Base-by-base conservation (phyloP, 2,329 filamentous ascomycete species). In the Paecilomyces dactylethromorphus region DNA sequence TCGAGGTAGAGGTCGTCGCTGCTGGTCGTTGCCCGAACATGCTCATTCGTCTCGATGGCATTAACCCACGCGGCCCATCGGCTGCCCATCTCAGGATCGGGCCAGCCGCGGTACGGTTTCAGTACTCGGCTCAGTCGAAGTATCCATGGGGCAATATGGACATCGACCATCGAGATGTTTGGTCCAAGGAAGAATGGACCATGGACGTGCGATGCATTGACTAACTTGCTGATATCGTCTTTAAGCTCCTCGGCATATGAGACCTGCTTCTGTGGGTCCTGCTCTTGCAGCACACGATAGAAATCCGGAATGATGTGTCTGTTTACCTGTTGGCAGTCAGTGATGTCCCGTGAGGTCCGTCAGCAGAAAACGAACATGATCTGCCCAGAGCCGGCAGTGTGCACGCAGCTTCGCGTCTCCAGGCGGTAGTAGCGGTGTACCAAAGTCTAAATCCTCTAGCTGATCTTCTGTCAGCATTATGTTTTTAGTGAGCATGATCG, bases 121-220 rank as follows among this genome's bases (percentile, higher is more conserved):
- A 90, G 75, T 18, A 91, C 83, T 1, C 84, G 82, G n/a, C 82
- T 79, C 60, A 92, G 76, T 1, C 90, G 82, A 18, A 92, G 69
- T 13, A 90, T 82, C 81, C 90, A 92, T 0, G 90, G 90, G 1
- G 89, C 89, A 53, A 91, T 81, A 67, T 91, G 87, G 15, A 91
- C 80, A 64, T 92, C 89, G 0, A 92, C 89, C 58, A 91, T 86
- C 0, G 78, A 80, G 58, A 87, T 77, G 1, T 78, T 65, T 0
- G 71, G 64, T 7, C 85, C 85, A 64, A 82, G 80, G 69, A 92
- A 92, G 71, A 88, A 91, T 0, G 89, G 89, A 0, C 89, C 89
- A 56, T 81, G 68, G 21, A 75, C 62, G 66, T 86, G 75, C 0
- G 84, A 83, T 0, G 82, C 84, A 31, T 81, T 78, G 53, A 87